phyloP scores from a whole-genome alignment of 2,329 filamentous ascomycete genomes.

The Podosphaera xanthii region DNA sequence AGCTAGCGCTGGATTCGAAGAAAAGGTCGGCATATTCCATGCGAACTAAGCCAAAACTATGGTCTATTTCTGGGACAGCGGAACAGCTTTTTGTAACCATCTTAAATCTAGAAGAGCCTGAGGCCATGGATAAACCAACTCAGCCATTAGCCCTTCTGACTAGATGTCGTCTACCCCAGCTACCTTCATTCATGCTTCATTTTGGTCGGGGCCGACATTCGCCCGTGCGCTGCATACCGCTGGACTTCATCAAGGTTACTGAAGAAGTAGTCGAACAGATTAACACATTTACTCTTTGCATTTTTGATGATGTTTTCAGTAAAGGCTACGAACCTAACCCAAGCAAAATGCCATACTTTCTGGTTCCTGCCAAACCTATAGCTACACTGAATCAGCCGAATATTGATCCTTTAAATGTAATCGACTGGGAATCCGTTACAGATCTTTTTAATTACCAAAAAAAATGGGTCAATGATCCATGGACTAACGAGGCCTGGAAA shows the following conservation, averaged over 20 bases:
- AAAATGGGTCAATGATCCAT: constrained; percentile 20
- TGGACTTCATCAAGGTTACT: constrained; percentile 24
- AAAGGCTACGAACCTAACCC: constrained; percentile 50
- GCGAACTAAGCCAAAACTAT: constrained; percentile 56
- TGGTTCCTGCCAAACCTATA: constrained; percentile 33
- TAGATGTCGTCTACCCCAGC: constrained; percentile 33
- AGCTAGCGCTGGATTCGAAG: constrained; percentile 58
- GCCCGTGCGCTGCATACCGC: constrained; percentile 25
- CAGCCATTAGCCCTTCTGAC: constrained; percentile 50
- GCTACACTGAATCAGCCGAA: not conserved
- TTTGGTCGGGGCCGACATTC: constrained; percentile 42
- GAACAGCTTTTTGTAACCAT: constrained; percentile 35
- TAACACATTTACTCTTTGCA: constrained; percentile 47
- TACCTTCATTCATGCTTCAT: constrained; percentile 50
- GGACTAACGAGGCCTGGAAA: constrained; percentile 12
- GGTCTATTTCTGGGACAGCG: constrained; percentile 30
- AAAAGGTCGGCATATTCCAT: constrained; percentile 54
- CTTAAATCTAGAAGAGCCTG: constrained; percentile 32
- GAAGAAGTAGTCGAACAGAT: constrained; percentile 28
- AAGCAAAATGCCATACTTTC: constrained; percentile 56
- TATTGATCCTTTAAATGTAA: constrained; percentile 13
- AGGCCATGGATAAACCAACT: constrained; percentile 32
- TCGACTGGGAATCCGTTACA: constrained; percentile 41
- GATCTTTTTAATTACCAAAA: constrained; percentile 16
- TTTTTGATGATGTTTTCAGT: constrained; percentile 74